phyloP scores from a whole-genome alignment of 202 grass and related monocot genomes.

The Dendrocalamus latiflorus region DNA sequence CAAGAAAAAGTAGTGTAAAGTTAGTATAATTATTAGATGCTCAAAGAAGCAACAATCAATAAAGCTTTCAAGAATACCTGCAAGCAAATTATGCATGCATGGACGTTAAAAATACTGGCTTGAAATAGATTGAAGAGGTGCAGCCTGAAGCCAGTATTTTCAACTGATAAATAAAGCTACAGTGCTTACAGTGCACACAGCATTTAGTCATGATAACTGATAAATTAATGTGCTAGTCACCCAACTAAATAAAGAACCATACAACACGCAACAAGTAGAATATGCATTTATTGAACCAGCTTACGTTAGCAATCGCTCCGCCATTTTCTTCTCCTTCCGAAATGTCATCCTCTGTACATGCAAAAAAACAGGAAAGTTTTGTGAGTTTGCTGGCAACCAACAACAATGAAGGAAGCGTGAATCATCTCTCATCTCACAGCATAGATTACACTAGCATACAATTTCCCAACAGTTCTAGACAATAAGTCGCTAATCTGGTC shows the following conservation, averaged over 20 bases:
- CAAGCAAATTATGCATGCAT: neutral
- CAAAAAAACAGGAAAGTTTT: neutral
- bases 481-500: neutral
- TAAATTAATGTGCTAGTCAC: neutral
- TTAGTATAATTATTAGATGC: neutral
- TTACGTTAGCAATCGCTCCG: conserved; percentile 18
- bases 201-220: neutral
- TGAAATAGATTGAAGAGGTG: neutral
- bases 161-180: neutral
- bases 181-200: neutral
- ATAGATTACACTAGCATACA: neutral
- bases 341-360: conserved; percentile 28
- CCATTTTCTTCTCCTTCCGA: conserved; percentile 15
- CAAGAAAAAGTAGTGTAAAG: neutral
- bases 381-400: neutral
- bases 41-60: neutral
- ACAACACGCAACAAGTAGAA: neutral
- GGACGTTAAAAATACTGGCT: neutral
- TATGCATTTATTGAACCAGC: neutral
- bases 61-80: neutral
- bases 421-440: neutral
- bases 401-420: neutral
- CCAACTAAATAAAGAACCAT: neutral
- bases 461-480: neutral
- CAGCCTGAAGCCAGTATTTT: neutral